phyloP scores from a whole-genome alignment of 139 green algal species.

The Tetraselmis striata region DNA sequence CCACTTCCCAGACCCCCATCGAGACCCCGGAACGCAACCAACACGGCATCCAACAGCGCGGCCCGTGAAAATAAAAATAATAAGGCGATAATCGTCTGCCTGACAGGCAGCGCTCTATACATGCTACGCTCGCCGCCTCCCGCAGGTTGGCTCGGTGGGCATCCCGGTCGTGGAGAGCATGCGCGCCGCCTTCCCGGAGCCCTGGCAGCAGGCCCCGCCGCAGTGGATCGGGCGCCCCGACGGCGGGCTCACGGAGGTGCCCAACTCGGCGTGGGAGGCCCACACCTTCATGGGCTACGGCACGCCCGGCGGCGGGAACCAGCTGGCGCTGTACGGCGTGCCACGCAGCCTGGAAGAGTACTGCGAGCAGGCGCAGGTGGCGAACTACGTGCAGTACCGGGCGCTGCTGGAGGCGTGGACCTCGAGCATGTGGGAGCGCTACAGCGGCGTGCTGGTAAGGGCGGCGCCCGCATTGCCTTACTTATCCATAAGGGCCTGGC shows the following conservation, averaged over 20 bases:
- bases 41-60: too few species aligned
- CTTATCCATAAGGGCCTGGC: too few species aligned
- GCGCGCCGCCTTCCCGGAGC: constrained; percentile 13
- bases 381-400: constrained; percentile 33
- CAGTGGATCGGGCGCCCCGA: constrained; percentile 1
- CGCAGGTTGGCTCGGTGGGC: constrained; percentile 20
- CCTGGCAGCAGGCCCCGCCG: constrained; percentile 7
- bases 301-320: constrained; percentile 3
- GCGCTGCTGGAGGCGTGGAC: constrained; percentile 27
- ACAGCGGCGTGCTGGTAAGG: constrained; percentile 10
- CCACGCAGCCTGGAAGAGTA: constrained; percentile 18
- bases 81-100: too few species aligned
- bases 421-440: constrained; percentile 21
- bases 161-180: constrained; percentile 23
- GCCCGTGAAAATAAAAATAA: too few species aligned
- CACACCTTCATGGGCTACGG: constrained; percentile 34
- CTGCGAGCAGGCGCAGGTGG: constrained; percentile 30
- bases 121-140: not conserved
- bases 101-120: too few species aligned
- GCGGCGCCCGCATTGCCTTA: too few species aligned
- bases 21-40: too few species aligned
- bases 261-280: constrained; percentile 17
- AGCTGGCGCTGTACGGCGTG: constrained; percentile 20
- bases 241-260: constrained; percentile 11
- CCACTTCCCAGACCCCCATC: too few species aligned